Percentiles rank a stretch among this genome's conserved stretches.
Evolutionary conservation across 169 alveolate species (phyloP).

Genomic region (Cryptosporidium sp.): DNA sequence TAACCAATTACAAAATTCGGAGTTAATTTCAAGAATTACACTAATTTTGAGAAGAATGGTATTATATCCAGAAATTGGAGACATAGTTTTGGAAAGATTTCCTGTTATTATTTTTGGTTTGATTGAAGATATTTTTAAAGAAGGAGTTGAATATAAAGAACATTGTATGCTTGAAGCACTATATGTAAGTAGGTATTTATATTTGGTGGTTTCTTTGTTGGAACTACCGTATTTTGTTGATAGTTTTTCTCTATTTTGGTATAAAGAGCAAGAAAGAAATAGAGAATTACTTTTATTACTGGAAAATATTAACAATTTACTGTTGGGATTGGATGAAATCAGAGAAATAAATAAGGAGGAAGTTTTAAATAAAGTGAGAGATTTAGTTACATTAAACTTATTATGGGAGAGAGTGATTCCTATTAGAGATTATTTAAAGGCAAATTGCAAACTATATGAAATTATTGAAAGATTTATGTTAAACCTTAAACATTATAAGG

Average conservation of each 20-base stretch:
- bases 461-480: neutral
- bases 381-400: slow-evolving; percentile 5
- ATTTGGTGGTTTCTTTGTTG: slow-evolving; percentile 3
- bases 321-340: neutral
- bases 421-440: slow-evolving; percentile 10
- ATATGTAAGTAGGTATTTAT: slow-evolving; percentile 12
- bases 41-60: neutral
- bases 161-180: neutral
- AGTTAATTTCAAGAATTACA: neutral
- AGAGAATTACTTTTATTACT: slow-evolving; percentile 8
- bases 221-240: slow-evolving; percentile 25
- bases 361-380: neutral
- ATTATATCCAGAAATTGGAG: slow-evolving; percentile 10
- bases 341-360: neutral
- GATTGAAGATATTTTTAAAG: neutral
- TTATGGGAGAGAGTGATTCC: slow-evolving; percentile 36
- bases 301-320: neutral
- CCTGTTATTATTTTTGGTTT: slow-evolving; percentile 23
- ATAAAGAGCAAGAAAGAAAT: neutral
- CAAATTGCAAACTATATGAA: neutral
- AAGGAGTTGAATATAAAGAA: neutral
- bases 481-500: neutral
- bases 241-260: slow-evolving; percentile 20
- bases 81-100: slow-evolving; percentile 17
- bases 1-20: neutral